These are phyloP conservation scores for Aegilops tauschii DNA, from an alignment of 176 grass and related monocot species.

Conservation along the genomic window DNA sequence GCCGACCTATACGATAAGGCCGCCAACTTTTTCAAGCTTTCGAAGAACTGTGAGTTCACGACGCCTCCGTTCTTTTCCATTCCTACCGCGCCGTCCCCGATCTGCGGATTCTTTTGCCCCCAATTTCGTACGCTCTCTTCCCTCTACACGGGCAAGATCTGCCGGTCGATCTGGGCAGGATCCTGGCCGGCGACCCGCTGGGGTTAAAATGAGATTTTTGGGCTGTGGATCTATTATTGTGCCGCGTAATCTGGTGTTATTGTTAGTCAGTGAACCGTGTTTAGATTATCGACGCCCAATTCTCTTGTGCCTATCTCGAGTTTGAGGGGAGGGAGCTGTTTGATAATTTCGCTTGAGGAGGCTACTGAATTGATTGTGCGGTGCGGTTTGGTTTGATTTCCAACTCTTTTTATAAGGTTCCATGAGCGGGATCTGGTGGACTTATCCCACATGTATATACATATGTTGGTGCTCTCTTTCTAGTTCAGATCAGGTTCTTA, in stretches of 20 bases:
- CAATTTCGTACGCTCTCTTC: not conserved
- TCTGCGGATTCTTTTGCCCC: not conserved
- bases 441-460: not conserved
- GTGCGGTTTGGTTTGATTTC: not conserved
- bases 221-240: not conserved
- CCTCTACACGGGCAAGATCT: not conserved
- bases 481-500: constrained; percentile 4
- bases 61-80: not conserved
- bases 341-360: not conserved
- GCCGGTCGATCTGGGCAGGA: not conserved
- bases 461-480: not conserved
- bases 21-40: constrained; percentile 90
- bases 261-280: not conserved
- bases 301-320: not conserved
- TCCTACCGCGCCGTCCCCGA: not conserved
- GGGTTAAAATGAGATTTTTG: not conserved
- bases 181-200: not conserved
- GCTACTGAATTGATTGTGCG: not conserved
- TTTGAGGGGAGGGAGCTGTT: not conserved
- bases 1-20: constrained; percentile 94
- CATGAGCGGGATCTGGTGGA: not conserved
- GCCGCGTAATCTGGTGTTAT: not conserved
- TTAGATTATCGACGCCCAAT: not conserved
- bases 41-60: constrained; percentile 70
- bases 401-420: not conserved